These are phyloP conservation scores for Clathrospora elynae DNA, from an alignment of 2,329 filamentous ascomycete species.

Conservation along the genomic window DNA sequence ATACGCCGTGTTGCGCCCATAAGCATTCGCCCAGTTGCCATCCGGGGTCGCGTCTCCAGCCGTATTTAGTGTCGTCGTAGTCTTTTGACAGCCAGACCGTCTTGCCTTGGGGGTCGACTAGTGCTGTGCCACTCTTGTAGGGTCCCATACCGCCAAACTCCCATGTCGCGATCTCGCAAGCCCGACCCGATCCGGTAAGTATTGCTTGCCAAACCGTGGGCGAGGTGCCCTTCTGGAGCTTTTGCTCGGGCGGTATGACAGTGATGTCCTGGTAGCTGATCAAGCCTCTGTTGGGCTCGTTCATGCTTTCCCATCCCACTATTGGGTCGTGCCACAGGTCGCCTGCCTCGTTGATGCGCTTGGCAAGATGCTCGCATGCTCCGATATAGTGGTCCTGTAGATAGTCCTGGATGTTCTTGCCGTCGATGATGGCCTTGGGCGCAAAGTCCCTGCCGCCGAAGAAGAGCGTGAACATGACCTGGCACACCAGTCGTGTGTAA, in stretches of 20 bases:
- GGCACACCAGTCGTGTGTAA: conserved; percentile 83
- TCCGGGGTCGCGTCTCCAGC: conserved; percentile 82
- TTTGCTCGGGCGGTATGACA: conserved; percentile 81
- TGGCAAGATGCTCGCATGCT: conserved; percentile 80
- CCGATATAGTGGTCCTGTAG: conserved; percentile 83
- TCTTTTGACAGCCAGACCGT: conserved; percentile 81
- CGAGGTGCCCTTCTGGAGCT: conserved; percentile 87
- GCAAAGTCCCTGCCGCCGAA: conserved; percentile 91
- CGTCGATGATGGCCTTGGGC: conserved; percentile 93
- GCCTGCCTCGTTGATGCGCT: conserved; percentile 84
- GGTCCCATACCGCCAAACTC: conserved; percentile 93
- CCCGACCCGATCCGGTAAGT: conserved; percentile 84
- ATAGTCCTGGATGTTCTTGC: conserved; percentile 95
- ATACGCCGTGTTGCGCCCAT: conserved; percentile 96
- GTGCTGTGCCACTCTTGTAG: conserved; percentile 79
- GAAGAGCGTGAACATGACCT: conserved; percentile 93
- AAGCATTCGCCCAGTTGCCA: conserved; percentile 96
- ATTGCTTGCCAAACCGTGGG: conserved; percentile 95
- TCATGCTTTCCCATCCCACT: conserved; percentile 94
- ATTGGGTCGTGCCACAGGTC: conserved; percentile 85
- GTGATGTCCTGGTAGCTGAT: conserved; percentile 83
- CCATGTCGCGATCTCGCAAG: conserved; percentile 89
- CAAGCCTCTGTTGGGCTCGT: conserved; percentile 90
- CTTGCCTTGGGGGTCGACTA: conserved; percentile 87
- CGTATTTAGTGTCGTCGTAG: conserved; percentile 86